Conservation (phyloP, 495 filamentous ascomycete species). For the Hypoxylon cercidicola region DNA sequence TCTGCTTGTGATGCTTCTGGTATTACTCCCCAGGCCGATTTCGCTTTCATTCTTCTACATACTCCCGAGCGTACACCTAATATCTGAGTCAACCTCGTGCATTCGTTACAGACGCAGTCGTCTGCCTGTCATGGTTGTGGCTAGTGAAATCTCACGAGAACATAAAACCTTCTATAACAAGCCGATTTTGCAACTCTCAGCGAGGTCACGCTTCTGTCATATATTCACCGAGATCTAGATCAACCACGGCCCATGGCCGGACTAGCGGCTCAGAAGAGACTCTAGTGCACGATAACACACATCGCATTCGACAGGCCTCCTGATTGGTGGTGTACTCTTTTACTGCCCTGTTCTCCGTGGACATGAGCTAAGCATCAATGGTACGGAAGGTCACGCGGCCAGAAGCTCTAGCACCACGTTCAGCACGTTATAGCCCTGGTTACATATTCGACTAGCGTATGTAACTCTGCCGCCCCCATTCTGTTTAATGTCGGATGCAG, state of each 20-base stretch:
- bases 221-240: constrained; percentile 45
- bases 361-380: constrained; percentile 15
- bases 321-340: constrained; percentile 56
- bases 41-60: constrained; percentile 16
- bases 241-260: constrained; percentile 27
- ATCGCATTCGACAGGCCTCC: constrained; percentile 17
- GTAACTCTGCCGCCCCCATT: constrained; percentile 31
- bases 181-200: constrained; percentile 8
- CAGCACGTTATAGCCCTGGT: constrained; percentile 21
- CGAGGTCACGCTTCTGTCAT: constrained; percentile 30
- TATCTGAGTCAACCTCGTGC: background rate
- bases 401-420: constrained; percentile 26
- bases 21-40: constrained; percentile 28
- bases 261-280: constrained; percentile 32
- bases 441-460: constrained; percentile 22
- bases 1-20: background rate
- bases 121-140: background rate
- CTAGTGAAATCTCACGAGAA: background rate
- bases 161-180: background rate
- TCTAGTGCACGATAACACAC: constrained; percentile 51
- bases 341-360: constrained; percentile 48
- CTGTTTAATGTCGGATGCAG: constrained; percentile 31
- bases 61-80: constrained; percentile 4
- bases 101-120: background rate
- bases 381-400: constrained; percentile 42